Base-by-base conservation (phyloP, 23 red algal genomes). In the Pyropia haitanensis region DNA sequence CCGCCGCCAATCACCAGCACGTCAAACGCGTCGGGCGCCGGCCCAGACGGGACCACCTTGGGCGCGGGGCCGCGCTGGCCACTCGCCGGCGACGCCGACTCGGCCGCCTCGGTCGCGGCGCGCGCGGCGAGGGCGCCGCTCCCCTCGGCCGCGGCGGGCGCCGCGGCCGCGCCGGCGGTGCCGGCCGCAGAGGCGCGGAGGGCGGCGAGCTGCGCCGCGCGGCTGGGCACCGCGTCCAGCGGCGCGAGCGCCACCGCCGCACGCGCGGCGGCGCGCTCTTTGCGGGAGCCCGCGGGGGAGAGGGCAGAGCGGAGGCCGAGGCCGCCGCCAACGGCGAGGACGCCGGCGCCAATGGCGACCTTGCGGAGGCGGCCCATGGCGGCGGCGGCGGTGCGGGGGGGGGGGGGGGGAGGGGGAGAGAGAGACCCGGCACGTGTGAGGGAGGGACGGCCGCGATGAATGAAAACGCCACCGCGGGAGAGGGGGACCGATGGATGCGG, bases 1-100 rank as follows among this genome's bases (percentile, higher is more conserved):
- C 91, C 85, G 49, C 83, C 91, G 18, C 91, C 91, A 57, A 96
- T 84, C n/a, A 96, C 80, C 31, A 96, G 61, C 32, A 96, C 75
- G 57, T 96, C 91, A 53, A 89, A 83, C 31, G 51, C 27, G 3
- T 16, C 22, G 17, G 27, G 6, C 27, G 51, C 56, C 68, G 13
- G 33, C 59, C 52, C 46, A 55, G 26, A 82, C 56, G 22, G 61
- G 54, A 9, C 33, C 33, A 25, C 39, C 39, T 46, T 46, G 39
- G 39, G 39, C 39, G 39, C 39, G 5, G 39, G 39, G 5, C 39
- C 2, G 5, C 39, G 39, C 39, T 46, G 39, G 39, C 39, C 39
- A 6, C 3, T 33, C 31, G 31, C 31, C 31, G 31, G 31, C 31
- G 31, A 33, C 5, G 39, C 39, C 2, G 39, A 46, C 10, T 4